A percentile compares a stretch with the other conserved stretches of the same genome.
phyloP scores from a whole-genome alignment of 495 filamentous ascomycete species.

The Neurospora sp. region DNA sequence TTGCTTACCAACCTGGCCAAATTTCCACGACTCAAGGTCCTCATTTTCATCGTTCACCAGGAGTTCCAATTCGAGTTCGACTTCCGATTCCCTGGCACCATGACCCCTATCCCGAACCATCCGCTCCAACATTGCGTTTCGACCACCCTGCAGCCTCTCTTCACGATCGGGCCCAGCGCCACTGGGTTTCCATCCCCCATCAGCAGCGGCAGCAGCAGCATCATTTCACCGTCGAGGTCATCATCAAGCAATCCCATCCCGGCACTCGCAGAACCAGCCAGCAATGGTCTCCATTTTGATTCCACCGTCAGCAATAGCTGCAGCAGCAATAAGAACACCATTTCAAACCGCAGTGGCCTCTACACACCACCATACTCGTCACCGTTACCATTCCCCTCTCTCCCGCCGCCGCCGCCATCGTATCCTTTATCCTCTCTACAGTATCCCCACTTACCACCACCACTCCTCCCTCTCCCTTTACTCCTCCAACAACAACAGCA shows the following conservation, averaged over 20 bases:
- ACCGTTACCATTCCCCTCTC: not conserved
- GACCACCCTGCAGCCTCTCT: not conserved
- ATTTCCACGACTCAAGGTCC: slow-evolving; percentile 30
- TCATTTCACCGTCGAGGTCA: not conserved
- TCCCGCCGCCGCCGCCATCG: not conserved
- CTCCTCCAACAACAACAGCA: not conserved
- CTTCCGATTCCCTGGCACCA: slow-evolving; percentile 20
- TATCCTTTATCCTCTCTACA: not conserved
- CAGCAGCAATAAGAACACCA: not conserved
- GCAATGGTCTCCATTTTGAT: not conserved
- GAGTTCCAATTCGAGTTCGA: slow-evolving; percentile 38
- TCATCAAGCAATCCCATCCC: not conserved
- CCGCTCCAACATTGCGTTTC: not conserved
- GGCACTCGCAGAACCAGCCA: not conserved
- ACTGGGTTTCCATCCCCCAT: slow-evolving; percentile 5
- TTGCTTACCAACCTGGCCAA: slow-evolving; percentile 33
- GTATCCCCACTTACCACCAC: not conserved
- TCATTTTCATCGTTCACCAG: slow-evolving; percentile 38
- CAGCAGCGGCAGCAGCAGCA: not conserved
- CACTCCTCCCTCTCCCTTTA: not conserved
- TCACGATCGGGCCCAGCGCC: not conserved
- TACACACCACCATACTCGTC: not conserved
- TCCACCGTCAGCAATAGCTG: not conserved
- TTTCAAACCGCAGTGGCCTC: not conserved
- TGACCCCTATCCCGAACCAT: slow-evolving; percentile 15